Evolutionary conservation across 2,329 filamentous ascomycete species (phyloP).

Genomic region (Cladosporium velox): DNA sequence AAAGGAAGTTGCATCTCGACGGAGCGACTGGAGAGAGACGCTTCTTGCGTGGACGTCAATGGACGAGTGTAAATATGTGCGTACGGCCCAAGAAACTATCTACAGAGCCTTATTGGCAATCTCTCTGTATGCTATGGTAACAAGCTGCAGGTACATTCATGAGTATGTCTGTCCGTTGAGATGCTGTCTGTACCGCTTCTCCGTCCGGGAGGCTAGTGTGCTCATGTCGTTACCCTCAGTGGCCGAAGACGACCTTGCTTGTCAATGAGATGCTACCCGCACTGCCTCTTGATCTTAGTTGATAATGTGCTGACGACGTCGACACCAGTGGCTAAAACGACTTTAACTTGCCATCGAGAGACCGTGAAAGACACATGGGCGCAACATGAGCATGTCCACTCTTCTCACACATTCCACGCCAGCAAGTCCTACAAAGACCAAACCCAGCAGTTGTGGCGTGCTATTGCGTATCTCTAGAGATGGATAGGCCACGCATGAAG

Average conservation of each 20-base stretch:
- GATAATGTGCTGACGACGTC: neutral
- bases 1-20: neutral
- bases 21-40: neutral
- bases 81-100: neutral
- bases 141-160: neutral
- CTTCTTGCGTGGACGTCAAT: neutral
- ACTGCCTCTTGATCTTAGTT: neutral
- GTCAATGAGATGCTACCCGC: neutral
- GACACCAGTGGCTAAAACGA: neutral
- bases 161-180: neutral
- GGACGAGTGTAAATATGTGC: neutral
- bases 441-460: neutral
- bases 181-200: neutral
- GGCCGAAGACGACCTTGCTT: neutral
- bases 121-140: neutral
- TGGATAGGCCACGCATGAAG: no score
- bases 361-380: neutral
- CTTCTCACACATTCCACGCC: no score
- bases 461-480: no score
- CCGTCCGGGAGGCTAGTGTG: neutral
- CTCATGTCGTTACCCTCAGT: neutral
- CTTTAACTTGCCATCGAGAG: neutral
- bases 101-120: neutral
- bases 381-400: neutral
- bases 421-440: neutral